Evolutionary conservation across 306 rosid species (phyloP).

Genomic region (Abrus pulchellus): DNA sequence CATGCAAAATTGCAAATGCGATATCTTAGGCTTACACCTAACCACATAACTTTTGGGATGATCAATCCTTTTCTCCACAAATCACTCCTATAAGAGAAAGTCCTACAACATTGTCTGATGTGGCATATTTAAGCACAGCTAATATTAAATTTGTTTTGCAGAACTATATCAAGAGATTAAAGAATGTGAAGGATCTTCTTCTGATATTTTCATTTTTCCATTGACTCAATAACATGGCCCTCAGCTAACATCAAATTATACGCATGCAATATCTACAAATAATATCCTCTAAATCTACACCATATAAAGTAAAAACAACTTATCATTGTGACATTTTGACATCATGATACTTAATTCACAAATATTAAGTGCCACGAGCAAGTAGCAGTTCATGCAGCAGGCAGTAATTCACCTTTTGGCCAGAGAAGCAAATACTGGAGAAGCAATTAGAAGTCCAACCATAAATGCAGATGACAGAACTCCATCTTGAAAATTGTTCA

Average conservation of each 20-base stretch:
- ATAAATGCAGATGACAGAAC: constrained; percentile 89
- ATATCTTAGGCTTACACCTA: not conserved
- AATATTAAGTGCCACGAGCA: not conserved
- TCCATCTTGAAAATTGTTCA: constrained; percentile 94
- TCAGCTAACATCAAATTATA: constrained; percentile 8
- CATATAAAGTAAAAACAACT: constrained; percentile 15
- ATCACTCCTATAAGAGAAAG: constrained; percentile 5
- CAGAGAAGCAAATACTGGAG: constrained; percentile 89
- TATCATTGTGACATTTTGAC: not conserved
- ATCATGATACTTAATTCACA: not conserved
- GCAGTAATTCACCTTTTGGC: constrained; percentile 74
- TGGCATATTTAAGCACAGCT: not conserved
- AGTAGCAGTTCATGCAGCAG: constrained; percentile 26
- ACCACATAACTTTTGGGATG: not conserved
- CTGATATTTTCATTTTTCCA: not conserved
- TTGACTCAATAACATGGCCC: not conserved
- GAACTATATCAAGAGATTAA: not conserved
- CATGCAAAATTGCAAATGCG: not conserved
- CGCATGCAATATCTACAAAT: not conserved
- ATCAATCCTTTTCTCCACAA: constrained; percentile 23
- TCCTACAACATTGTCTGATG: not conserved
- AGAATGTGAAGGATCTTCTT: not conserved
- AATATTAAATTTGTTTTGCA: not conserved
- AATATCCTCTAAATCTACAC: constrained; percentile 4
- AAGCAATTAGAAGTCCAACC: constrained; percentile 94